These are phyloP conservation scores for Poronia punctata DNA, from an alignment of 495 filamentous ascomycete genomes.

Conservation along the genomic window DNA sequence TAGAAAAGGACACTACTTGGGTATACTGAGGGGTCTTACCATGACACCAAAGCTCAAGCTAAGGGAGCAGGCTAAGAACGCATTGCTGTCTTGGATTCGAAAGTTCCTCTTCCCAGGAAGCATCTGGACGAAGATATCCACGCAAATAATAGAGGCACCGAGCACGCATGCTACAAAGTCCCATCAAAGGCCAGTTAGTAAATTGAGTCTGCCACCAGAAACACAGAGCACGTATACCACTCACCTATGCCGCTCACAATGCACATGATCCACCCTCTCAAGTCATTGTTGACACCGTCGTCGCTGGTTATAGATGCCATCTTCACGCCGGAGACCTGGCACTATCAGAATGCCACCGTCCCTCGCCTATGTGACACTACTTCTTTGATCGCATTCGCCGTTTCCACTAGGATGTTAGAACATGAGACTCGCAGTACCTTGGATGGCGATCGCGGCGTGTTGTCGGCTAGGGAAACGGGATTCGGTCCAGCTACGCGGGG, in stretches of 20 bases:
- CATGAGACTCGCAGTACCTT: too few relatives aligned
- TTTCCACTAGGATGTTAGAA: too few relatives aligned
- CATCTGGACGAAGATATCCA: slow-evolving; percentile 67
- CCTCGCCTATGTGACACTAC: slow-evolving; percentile 11
- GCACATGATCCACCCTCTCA: slow-evolving; percentile 89
- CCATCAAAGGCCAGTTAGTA: slow-evolving; percentile 5
- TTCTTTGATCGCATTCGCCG: slow-evolving; percentile 2
- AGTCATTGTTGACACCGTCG: slow-evolving; percentile 63
- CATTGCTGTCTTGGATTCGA: slow-evolving; percentile 79
- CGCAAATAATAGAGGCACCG: slow-evolving; percentile 78
- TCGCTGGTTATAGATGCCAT: slow-evolving; percentile 26
- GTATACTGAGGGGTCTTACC: slow-evolving; percentile 50
- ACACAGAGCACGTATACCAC: slow-evolving; percentile 12
- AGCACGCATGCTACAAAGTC: slow-evolving; percentile 60
- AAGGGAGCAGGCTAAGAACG: slow-evolving; percentile 79
- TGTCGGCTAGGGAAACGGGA: too few relatives aligned
- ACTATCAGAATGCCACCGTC: slow-evolving; percentile 9
- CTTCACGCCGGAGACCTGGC: slow-evolving; percentile 1
- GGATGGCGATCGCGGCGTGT: too few relatives aligned
- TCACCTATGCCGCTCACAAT: slow-evolving; percentile 70
- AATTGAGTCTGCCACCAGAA: background rate
- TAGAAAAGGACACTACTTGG: slow-evolving; percentile 3
- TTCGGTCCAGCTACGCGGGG: too few relatives aligned
- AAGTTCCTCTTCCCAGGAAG: slow-evolving; percentile 70
- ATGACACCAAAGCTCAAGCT: slow-evolving; percentile 97